phyloP scores from a whole-genome alignment of 176 grass and related monocot species.

The Paspalum notatum region DNA sequence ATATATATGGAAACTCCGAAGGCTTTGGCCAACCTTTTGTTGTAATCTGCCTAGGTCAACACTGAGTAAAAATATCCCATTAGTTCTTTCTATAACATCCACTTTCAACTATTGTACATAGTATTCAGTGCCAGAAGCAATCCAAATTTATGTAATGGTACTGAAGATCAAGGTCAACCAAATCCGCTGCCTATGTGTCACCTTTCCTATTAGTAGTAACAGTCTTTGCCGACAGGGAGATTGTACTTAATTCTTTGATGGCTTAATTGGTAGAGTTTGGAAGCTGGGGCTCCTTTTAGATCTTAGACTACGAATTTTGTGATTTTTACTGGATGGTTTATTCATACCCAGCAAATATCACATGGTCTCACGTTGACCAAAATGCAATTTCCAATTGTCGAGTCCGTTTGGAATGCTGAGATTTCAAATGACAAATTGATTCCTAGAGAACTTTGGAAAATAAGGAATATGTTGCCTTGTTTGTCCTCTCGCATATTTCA shows the following conservation, averaged over 20 bases:
- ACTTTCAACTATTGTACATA: slow-evolving; percentile 47
- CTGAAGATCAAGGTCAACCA: slow-evolving; percentile 9
- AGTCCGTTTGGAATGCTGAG: not conserved
- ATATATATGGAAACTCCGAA: not conserved
- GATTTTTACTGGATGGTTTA: not conserved
- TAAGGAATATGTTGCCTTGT: not conserved
- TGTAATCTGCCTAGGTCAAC: slow-evolving; percentile 10
- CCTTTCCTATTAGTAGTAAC: not conserved
- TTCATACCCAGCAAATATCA: not conserved
- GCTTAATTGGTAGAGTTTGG: not conserved
- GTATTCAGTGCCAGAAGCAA: slow-evolving; percentile 6
- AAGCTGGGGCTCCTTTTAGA: not conserved
- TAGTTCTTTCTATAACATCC: slow-evolving; percentile 12
- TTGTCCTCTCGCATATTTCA: not conserved
- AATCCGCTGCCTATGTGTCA: not conserved
- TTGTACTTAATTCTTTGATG: not conserved
- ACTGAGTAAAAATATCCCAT: not conserved
- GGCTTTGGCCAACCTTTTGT: slow-evolving; percentile 21
- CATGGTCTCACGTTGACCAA: not conserved
- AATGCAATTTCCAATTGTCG: too few relatives aligned
- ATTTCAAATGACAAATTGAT: not conserved
- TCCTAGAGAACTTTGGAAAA: not conserved
- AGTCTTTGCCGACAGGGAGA: not conserved
- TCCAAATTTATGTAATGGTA: not conserved
- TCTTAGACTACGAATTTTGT: not conserved